Evolutionary conservation across 176 grass and related monocot genomes (phyloP).

Genomic region (Secale cereale): DNA sequence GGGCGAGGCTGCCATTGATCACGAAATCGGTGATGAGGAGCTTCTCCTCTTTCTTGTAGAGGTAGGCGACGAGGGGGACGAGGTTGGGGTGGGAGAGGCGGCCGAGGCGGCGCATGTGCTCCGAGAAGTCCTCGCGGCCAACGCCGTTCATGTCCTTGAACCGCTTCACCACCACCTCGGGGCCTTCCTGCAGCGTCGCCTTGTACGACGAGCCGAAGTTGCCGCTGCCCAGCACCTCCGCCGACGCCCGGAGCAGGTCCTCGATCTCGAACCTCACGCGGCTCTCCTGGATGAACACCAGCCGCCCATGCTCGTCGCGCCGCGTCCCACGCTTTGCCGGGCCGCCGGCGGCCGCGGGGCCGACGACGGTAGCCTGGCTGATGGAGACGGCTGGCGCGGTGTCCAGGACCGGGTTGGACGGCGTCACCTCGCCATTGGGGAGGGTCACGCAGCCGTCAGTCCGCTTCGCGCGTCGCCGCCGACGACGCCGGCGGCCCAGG

Average conservation of each 20-base stretch:
- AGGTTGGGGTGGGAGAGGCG: constrained; percentile 82
- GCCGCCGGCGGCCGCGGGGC: neutral
- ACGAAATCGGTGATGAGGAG: constrained; percentile 72
- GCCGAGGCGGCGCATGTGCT: constrained; percentile 95
- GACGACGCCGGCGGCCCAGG: neutral
- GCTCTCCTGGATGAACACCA: constrained; percentile 74
- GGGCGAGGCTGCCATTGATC: constrained; percentile 69
- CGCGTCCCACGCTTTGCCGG: constrained; percentile 10
- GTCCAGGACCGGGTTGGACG: constrained; percentile 43
- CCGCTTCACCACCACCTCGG: constrained; percentile 79
- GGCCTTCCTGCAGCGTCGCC: constrained; percentile 55
- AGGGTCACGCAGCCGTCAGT: neutral
- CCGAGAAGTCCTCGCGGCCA: constrained; percentile 83
- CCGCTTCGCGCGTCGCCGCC: neutral
- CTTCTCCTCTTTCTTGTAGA: constrained; percentile 98
- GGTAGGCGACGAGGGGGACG: constrained; percentile 79
- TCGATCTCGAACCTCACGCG: constrained; percentile 70
- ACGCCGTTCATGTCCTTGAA: constrained; percentile 96
- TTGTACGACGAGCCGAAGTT: constrained; percentile 91
- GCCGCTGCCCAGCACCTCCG: constrained; percentile 85
- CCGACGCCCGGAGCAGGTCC: constrained; percentile 81
- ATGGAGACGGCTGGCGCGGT: constrained; percentile 41
- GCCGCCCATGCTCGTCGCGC: constrained; percentile 57
- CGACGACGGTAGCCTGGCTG: neutral
- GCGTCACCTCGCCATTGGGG: constrained; percentile 28